A percentile compares a stretch with the other conserved stretches of the same genome.
Conservation (phyloP, 139 green algal species). For the Chlorella sp. region DNA sequence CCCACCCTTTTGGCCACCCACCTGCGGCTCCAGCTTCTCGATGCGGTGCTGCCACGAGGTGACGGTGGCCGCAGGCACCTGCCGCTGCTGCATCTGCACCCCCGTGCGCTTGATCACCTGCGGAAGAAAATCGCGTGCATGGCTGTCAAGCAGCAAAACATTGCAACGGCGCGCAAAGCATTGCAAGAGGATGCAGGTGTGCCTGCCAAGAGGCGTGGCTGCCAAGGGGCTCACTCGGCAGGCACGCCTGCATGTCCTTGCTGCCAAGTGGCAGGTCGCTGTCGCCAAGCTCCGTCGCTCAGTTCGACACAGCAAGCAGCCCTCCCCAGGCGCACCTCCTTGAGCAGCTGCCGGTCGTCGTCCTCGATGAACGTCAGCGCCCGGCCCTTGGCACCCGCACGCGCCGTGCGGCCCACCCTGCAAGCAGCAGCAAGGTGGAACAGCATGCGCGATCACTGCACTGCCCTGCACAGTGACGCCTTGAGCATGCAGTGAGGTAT, state of each 20-base stretch:
- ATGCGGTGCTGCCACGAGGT: constrained; percentile 70
- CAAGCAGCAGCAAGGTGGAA: not conserved
- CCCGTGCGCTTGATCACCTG: constrained; percentile 76
- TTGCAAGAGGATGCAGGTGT: too few relatives aligned
- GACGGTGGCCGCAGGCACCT: constrained; percentile 70
- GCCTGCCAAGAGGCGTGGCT: too few relatives aligned
- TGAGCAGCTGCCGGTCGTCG: constrained; percentile 85
- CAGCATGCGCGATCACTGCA: too few relatives aligned
- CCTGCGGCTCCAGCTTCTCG: constrained; percentile 62
- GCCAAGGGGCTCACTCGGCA: too few relatives aligned
- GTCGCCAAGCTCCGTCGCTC: too few relatives aligned
- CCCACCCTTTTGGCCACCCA: not conserved
- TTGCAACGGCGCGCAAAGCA: too few relatives aligned
- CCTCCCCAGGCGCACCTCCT: constrained; percentile 63
- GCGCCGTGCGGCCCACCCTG: constrained; percentile 90
- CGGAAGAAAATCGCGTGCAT: not conserved
- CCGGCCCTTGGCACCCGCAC: constrained; percentile 85
- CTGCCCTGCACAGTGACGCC: too few relatives aligned
- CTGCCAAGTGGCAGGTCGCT: too few relatives aligned
- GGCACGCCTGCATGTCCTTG: too few relatives aligned
- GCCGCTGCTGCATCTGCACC: constrained; percentile 72
- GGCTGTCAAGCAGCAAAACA: too few relatives aligned
- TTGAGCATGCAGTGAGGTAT: too few relatives aligned
- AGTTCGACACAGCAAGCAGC: not conserved
- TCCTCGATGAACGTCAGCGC: constrained; percentile 92